Evolutionary conservation across 2,329 filamentous ascomycete species (phyloP).

Genomic region (Sporothrix pallida): DNA sequence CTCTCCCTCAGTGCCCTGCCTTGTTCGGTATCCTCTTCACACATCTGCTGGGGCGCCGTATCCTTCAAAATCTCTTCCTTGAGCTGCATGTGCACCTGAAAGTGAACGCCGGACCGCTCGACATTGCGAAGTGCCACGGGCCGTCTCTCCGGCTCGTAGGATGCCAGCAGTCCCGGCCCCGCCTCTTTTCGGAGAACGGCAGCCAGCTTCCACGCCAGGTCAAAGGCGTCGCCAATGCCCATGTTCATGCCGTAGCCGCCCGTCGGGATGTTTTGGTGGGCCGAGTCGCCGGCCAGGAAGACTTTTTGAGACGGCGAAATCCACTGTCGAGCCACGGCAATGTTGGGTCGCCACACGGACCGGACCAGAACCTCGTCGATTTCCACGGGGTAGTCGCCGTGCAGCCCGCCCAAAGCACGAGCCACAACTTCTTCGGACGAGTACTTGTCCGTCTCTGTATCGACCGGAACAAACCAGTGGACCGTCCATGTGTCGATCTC

Average conservation of each 20-base stretch:
- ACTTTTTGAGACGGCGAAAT: conserved; percentile 47
- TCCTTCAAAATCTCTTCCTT: background rate
- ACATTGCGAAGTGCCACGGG: conserved; percentile 40
- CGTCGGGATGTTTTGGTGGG: conserved; percentile 60
- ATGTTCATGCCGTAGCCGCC: conserved; percentile 65
- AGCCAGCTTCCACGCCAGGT: conserved; percentile 61
- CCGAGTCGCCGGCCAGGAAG: conserved; percentile 62
- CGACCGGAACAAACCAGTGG: conserved; percentile 30
- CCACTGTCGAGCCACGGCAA: background rate
- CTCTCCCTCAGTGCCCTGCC: conserved; percentile 25
- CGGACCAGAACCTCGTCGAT: background rate
- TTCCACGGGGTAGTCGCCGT: background rate
- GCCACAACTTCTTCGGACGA: conserved; percentile 1
- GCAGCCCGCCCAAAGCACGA: background rate
- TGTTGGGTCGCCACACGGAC: background rate
- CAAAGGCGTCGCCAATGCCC: conserved; percentile 59
- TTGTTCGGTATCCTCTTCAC: conserved; percentile 21
- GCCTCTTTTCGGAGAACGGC: conserved; percentile 47
- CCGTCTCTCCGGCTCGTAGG: conserved; percentile 55
- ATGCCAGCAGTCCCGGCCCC: conserved; percentile 51
- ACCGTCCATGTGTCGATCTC: conserved; percentile 32
- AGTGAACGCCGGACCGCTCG: conserved; percentile 31
- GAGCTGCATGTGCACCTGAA: conserved; percentile 36
- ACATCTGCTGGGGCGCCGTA: conserved; percentile 31
- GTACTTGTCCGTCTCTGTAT: conserved; percentile 14